These are phyloP conservation scores for Arthrobotrys iridis DNA, from an alignment of 2,329 filamentous ascomycete species.

Conservation along the genomic window DNA sequence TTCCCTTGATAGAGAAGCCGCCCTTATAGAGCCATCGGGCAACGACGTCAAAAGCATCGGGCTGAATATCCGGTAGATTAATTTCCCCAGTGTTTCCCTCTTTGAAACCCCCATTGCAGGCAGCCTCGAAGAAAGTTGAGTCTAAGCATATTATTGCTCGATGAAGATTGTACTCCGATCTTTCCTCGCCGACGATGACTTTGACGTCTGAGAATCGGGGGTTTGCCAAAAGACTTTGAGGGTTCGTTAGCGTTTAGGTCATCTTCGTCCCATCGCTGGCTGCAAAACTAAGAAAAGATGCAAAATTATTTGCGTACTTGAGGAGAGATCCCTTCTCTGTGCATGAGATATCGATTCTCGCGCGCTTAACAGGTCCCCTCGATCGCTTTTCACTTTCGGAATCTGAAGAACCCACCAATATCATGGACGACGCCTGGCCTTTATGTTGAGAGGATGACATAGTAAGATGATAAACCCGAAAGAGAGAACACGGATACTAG, in stretches of 20 bases:
- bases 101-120: slow-evolving; percentile 26
- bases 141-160: slow-evolving; percentile 51
- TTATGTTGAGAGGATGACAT: background rate
- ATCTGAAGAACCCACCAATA: background rate
- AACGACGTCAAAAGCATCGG: background rate
- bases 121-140: slow-evolving; percentile 56
- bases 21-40: slow-evolving; percentile 1
- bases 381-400: background rate
- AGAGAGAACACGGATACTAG: too few relatives aligned
- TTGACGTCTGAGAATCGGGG: slow-evolving; percentile 39
- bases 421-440: background rate
- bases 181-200: slow-evolving; percentile 30
- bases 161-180: slow-evolving; percentile 55
- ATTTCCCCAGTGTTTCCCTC: slow-evolving; percentile 1
- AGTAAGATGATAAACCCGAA: background rate
- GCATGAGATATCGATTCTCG: background rate
- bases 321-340: background rate
- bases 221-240: background rate
- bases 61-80: background rate
- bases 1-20: background rate
- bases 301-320: background rate
- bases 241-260: too few relatives aligned
- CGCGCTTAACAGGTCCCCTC: background rate
- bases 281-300: too few relatives aligned
- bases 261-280: too few relatives aligned